phyloP scores from a whole-genome alignment of 495 filamentous ascomycete species.

The Chaetomium fimeti region DNA sequence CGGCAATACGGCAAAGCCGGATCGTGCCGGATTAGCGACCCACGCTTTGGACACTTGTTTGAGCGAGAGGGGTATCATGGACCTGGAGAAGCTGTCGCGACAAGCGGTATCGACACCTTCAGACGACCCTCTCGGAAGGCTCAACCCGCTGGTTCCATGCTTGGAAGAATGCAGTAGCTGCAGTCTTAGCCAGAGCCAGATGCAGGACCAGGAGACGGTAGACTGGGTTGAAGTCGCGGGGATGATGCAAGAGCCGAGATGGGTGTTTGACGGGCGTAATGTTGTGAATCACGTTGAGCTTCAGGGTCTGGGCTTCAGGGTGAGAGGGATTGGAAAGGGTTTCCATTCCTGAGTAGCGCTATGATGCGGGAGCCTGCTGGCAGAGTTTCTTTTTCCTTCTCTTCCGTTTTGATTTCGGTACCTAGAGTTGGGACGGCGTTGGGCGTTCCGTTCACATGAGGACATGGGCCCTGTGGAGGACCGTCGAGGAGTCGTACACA shows the following conservation, averaged over 20 bases:
- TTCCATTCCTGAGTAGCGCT: background rate
- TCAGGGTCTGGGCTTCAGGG: slow-evolving; percentile 32
- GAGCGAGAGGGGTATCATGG: slow-evolving; percentile 30
- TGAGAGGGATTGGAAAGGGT: slow-evolving; percentile 33
- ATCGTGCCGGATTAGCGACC: background rate
- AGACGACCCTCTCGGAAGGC: slow-evolving; percentile 32
- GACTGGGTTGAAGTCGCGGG: slow-evolving; percentile 54
- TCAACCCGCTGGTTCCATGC: slow-evolving; percentile 24
- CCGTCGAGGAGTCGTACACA: slow-evolving; percentile 1
- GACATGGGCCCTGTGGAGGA: background rate
- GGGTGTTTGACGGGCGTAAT: slow-evolving; percentile 67
- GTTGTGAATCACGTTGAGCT: slow-evolving; percentile 31
- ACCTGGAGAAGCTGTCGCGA: slow-evolving; percentile 23
- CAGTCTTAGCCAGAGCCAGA: slow-evolving; percentile 10
- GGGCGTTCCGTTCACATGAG: background rate
- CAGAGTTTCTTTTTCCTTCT: no score
- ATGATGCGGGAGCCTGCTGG: background rate
- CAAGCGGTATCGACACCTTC: background rate
- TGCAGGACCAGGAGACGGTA: slow-evolving; percentile 35
- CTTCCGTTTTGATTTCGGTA: no score
- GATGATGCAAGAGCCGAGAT: slow-evolving; percentile 64
- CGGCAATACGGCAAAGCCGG: slow-evolving; percentile 13
- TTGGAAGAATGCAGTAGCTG: background rate
- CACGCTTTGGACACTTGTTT: background rate
- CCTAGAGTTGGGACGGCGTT: background rate